These are phyloP conservation scores for Candida awuae DNA, from an alignment of 805 yeast species.

Conservation along the genomic window DNA sequence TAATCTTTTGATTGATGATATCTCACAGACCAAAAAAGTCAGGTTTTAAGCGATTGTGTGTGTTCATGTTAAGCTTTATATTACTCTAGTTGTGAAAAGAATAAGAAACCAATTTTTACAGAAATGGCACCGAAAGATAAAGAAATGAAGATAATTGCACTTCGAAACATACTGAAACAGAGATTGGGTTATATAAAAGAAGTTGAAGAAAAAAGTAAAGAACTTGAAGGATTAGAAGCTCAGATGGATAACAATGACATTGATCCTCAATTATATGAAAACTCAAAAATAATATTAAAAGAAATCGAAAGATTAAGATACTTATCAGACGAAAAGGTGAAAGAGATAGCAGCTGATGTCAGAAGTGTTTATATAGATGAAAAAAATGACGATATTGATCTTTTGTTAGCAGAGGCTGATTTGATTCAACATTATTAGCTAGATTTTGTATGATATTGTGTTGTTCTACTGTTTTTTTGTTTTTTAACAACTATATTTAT, in stretches of 20 bases:
- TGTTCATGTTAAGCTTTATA: too few species aligned
- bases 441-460: not conserved
- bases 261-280: not conserved
- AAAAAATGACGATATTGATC: not conserved
- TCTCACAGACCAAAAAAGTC: too few species aligned
- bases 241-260: not conserved
- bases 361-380: slow-evolving; percentile 6
- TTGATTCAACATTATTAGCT: too few species aligned
- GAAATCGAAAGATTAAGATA: slow-evolving; percentile 27
- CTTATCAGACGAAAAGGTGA: slow-evolving; percentile 18
- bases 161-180: slow-evolving; percentile 63
- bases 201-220: slow-evolving; percentile 24
- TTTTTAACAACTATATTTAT: slow-evolving; percentile 12
- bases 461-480: too few species aligned
- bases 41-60: too few species aligned
- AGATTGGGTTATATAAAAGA: slow-evolving; percentile 54
- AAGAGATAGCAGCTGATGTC: slow-evolving; percentile 17
- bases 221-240: slow-evolving; percentile 5
- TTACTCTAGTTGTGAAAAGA: too few species aligned
- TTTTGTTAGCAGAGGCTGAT: not conserved
- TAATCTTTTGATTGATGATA: too few species aligned
- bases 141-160: slow-evolving; percentile 64
- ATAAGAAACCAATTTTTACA: not conserved
- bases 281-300: slow-evolving; percentile 16
- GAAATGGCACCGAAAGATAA: slow-evolving; percentile 60